Conservation (phyloP, 371 early-diverging fungal genomes). For the Dichotomocladium elegans region DNA sequence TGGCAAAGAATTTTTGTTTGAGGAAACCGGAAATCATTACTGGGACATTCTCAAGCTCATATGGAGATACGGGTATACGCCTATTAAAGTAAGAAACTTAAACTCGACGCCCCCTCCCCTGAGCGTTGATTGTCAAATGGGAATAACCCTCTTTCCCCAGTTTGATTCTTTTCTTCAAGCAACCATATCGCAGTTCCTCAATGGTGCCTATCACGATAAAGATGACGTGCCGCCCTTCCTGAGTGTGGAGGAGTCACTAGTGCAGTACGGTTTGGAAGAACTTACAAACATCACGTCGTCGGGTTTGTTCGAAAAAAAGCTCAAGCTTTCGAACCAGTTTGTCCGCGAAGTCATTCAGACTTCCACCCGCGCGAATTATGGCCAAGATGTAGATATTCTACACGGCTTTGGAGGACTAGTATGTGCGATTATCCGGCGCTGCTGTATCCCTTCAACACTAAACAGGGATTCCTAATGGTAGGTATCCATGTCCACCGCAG, state of each 20-base stretch:
- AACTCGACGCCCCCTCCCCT: too few relatives aligned
- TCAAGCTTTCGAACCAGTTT: slow-evolving; percentile 29
- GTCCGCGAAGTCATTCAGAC: slow-evolving; percentile 52
- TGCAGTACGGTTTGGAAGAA: slow-evolving; percentile 16
- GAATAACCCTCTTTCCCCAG: too few relatives aligned
- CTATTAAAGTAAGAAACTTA: slow-evolving; percentile 39
- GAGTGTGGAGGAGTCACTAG: slow-evolving; percentile 11
- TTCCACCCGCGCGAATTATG: slow-evolving; percentile 70
- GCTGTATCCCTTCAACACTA: background rate
- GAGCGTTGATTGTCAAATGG: too few relatives aligned
- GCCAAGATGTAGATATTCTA: slow-evolving; percentile 56
- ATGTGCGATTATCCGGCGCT: background rate
- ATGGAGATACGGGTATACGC: slow-evolving; percentile 49
- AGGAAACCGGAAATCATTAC: slow-evolving; percentile 40
- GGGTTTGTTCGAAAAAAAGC: slow-evolving; percentile 30
- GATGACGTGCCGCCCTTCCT: slow-evolving; percentile 12
- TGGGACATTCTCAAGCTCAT: slow-evolving; percentile 43
- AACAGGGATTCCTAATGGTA: background rate
- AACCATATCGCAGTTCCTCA: slow-evolving; percentile 14
- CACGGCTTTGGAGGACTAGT: slow-evolving; percentile 63
- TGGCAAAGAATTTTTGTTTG: slow-evolving; percentile 45
- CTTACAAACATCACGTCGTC: slow-evolving; percentile 32
- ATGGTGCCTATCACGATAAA: slow-evolving; percentile 2
- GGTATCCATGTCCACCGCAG: slow-evolving; percentile 53
- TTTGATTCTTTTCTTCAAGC: slow-evolving; percentile 17